Evolutionary conservation across 1,139 yeast genomes (phyloP), one percentile per base, ranked within the genome.

Genomic region (Debaryomyces singareniensis): DNA sequence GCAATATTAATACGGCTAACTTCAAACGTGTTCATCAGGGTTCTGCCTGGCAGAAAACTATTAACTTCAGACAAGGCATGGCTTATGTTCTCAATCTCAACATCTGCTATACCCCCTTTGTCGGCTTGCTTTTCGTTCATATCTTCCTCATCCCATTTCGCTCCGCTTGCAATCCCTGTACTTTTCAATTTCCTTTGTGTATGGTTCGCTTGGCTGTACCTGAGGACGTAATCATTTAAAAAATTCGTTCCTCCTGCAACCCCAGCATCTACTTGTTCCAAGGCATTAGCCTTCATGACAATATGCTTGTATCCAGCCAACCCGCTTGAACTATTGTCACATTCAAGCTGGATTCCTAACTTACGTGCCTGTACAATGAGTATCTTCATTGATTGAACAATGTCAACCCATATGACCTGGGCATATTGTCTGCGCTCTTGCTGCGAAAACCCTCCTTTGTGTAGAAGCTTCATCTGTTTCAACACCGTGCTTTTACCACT

Each of bases 401-500:
- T 78, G 55, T 91, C 97, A 16, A 84, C 83, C 96, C 96, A 91
- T 16, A 93, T 84, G n/a, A 91, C 85, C 41, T 86, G 89, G 6
- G 85, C 58, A 51, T 87, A 93, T 49, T 85, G 93, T 28, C 67
- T 53, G 31, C 95, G 64, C 53, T 93, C 98, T 42, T 77, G 83
- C 26, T 72, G 73, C 2, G 81, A 68, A 56, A 89, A 91, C 4
- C 96, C 95, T 16, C 85, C 81, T 39, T 86, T 84, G 53, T 91
- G 97, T 30, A 87, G 55, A 20, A 91, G 62, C 44, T 83, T 75
- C 75, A 91, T 74, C 52, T 93, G 98, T 53, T 91, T 93, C 38
- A 91, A 61, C n/a, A 91, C 95, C 0, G 99, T 91, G 3, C 95
- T 84, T 53, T 91, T 91, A 5, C 99, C 98, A 33, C 91, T 78